Conservation (phyloP, 2,329 filamentous ascomycete genomes). For the Iodosphaeria phyllophila region DNA sequence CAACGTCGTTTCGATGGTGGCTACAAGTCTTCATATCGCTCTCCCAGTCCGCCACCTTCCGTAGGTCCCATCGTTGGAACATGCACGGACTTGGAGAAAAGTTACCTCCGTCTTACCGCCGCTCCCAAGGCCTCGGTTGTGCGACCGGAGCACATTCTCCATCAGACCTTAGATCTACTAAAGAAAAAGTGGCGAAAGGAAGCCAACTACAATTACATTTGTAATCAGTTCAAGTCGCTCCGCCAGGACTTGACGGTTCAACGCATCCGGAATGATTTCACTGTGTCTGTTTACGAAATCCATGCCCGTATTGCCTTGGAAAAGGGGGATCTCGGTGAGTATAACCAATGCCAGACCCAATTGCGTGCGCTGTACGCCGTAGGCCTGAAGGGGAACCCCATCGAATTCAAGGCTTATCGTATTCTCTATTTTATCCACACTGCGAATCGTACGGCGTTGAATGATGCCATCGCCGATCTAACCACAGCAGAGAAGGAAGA, state of each 20-base stretch:
- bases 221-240: constrained; percentile 97
- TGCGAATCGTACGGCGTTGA: constrained; percentile 93
- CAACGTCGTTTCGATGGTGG: constrained; percentile 67
- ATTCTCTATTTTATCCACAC: constrained; percentile 99
- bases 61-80: constrained; percentile 68
- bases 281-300: constrained; percentile 89
- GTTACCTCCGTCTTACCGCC: constrained; percentile 82
- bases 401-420: constrained; percentile 98
- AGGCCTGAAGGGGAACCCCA: constrained; percentile 71
- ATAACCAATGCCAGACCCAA: constrained; percentile 99
- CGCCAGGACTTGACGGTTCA: constrained; percentile 97
- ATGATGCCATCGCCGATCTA: constrained; percentile 97
- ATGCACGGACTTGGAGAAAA: constrained; percentile 73
- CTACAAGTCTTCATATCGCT: constrained; percentile 35
- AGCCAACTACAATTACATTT: constrained; percentile 91
- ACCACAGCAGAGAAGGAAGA: constrained; percentile 89
- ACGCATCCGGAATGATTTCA: constrained; percentile 91
- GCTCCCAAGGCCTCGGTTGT: constrained; percentile 79
- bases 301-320: constrained; percentile 95
- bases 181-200: constrained; percentile 92
- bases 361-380: constrained; percentile 78
- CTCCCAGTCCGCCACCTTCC: constrained; percentile 35
- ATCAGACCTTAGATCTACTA: constrained; percentile 69
- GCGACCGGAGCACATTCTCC: constrained; percentile 62
- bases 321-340: constrained; percentile 99